phyloP scores from a whole-genome alignment of 1,139 yeast species.

The Saccharomycopsis phalli region DNA sequence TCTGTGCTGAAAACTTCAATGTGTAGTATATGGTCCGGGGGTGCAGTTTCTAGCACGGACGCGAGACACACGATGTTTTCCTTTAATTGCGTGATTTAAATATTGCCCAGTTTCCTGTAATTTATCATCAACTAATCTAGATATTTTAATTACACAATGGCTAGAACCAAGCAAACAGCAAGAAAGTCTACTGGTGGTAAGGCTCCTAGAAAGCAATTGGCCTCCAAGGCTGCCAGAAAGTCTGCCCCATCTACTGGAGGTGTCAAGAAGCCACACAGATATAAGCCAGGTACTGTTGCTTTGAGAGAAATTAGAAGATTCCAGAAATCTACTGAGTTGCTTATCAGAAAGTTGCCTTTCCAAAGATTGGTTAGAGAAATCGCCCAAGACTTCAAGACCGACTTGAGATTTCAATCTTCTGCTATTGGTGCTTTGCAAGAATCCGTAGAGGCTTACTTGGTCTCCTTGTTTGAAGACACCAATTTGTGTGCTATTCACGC shows the following conservation, averaged over 20 bases:
- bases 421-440: constrained; percentile 99
- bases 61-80: too few species aligned
- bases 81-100: too few species aligned
- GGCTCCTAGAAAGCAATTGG: constrained; percentile 99
- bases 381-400: constrained; percentile 97
- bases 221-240: constrained; percentile 98
- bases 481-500: constrained; percentile 99
- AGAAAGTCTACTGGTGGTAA: constrained; percentile 99
- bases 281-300: constrained; percentile 99
- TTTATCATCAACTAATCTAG: neutral
- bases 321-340: constrained; percentile 94
- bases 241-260: constrained; percentile 98
- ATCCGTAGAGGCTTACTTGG: constrained; percentile 96
- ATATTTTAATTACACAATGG: constrained; percentile 49
- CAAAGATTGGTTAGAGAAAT: constrained; percentile 98
- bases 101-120: too few species aligned
- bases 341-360: constrained; percentile 97
- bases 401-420: constrained; percentile 96
- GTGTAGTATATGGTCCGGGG: neutral
- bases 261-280: constrained; percentile 99
- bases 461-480: constrained; percentile 87
- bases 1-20: constrained; percentile 2
- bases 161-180: constrained; percentile 98
- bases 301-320: constrained; percentile 99
- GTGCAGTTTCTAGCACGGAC: neutral